phyloP scores from a whole-genome alignment of 805 yeast genomes.

The Starmerella stigmatis region DNA sequence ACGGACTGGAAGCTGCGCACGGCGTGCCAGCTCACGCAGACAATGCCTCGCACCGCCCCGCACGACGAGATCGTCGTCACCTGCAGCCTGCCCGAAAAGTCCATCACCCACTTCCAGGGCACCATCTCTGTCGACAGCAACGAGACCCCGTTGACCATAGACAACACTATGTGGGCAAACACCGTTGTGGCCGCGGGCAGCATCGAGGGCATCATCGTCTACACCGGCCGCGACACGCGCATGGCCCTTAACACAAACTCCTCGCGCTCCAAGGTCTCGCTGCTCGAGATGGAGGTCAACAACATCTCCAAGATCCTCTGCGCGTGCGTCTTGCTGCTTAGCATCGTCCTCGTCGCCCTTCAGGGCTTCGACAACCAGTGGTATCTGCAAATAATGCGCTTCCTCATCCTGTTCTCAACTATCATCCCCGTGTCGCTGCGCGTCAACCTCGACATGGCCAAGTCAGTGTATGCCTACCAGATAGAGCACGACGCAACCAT shows the following conservation, averaged over 20 bases:
- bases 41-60: conserved; percentile 31
- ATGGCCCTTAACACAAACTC: conserved; percentile 88
- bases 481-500: conserved; percentile 79
- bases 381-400: conserved; percentile 87
- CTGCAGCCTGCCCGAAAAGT: conserved; percentile 73
- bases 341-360: conserved; percentile 65
- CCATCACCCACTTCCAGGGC: conserved; percentile 75
- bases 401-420: conserved; percentile 81
- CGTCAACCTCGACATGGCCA: conserved; percentile 89
- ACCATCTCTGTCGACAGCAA: conserved; percentile 55
- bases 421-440: conserved; percentile 93
- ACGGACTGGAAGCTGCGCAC: conserved; percentile 95
- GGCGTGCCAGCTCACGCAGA: conserved; percentile 66
- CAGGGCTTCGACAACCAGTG: conserved; percentile 63
- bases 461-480: conserved; percentile 89
- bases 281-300: conserved; percentile 85
- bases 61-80: conserved; percentile 42
- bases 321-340: conserved; percentile 68
- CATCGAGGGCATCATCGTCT: conserved; percentile 76
- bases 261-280: conserved; percentile 78
- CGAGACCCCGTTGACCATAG: conserved; percentile 49
- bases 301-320: conserved; percentile 78
- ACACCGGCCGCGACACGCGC: conserved; percentile 88
- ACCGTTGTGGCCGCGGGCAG: conserved; percentile 93
- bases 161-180: conserved; percentile 95